Base-by-base conservation (phyloP, 352 stramenopile species). In the Globisporangium uncinulatum region DNA sequence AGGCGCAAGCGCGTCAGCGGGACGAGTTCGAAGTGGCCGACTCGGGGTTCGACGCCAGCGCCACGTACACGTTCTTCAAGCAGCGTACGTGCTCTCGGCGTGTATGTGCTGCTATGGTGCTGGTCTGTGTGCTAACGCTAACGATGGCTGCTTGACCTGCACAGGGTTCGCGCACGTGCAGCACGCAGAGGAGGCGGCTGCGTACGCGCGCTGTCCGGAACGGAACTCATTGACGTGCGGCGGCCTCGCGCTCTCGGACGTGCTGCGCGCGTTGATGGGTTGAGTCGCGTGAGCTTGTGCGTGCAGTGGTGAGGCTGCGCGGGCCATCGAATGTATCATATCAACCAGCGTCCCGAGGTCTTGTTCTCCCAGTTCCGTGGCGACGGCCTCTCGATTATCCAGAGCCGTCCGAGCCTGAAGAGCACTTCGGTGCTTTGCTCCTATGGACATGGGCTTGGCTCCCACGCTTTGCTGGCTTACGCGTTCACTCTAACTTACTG, bases 1-100 rank as follows among this genome's bases (percentile, higher is more conserved):
- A 81, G 51, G 53, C 55, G 20, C 75, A 74, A 32, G 61, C 65
- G 29, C 62, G 66, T 20, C 69, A 79, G 48, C 78, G 75, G 7
- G 61, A 68, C 31, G 85, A 72, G 59, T 88, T 87, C 39, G 48
- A 74, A 32, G 63, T 77, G 24, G 58, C 71, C 9, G 39, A 57
- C 29, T 86, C 79, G 29, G 64, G 64, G n/a, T 87, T 86, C 63
- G 71, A 89, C 51, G 79, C 79, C 17, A 64, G 62, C 39, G 62
- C 60, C 17, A 71, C 69, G 50, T 86, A 86, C 57, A 72, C 84
- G 60, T 87, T 89, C 57, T 75, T 89, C 70, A 89, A 89, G 49
- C 69, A 56, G 53, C 79, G 76, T 87, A 81, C 47, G 78, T 39
- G 9, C 42, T 48, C 36, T 29, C 32, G 21, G 1, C 1, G 17